Percentiles rank a stretch among this genome's conserved stretches.
Conservation (phyloP, 2,329 filamentous ascomycete genomes). For the Colletotrichum siamense region DNA sequence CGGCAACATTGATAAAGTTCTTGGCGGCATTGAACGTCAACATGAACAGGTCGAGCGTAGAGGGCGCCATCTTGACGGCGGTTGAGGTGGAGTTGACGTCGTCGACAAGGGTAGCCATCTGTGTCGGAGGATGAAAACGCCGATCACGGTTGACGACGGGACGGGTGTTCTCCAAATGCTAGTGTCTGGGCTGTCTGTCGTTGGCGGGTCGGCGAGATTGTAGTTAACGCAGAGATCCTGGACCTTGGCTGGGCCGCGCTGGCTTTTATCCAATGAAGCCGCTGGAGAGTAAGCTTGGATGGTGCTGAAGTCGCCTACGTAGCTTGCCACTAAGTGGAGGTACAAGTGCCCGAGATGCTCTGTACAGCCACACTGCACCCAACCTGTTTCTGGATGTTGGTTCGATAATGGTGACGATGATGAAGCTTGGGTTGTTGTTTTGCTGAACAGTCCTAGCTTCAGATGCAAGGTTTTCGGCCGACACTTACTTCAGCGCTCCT, state of each 20-base stretch:
- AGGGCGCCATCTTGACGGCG: constrained; percentile 38
- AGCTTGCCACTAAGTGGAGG: neutral
- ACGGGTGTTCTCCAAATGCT: neutral
- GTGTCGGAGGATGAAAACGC: constrained; percentile 14
- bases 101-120: constrained; percentile 13
- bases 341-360: neutral
- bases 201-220: neutral
- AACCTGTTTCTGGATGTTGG: neutral
- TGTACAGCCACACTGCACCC: neutral
- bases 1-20: constrained; percentile 68
- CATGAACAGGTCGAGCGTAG: constrained; percentile 73
- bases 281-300: neutral
- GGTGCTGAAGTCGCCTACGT: neutral
- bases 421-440: neutral
- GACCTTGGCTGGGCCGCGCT: neutral
- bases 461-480: neutral
- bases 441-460: neutral
- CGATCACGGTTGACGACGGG: constrained; percentile 1
- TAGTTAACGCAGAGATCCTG: neutral
- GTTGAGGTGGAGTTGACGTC: constrained; percentile 17
- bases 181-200: neutral
- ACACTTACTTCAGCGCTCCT: neutral
- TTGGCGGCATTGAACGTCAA: constrained; percentile 92
- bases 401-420: neutral
- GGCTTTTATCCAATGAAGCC: constrained; percentile 3